Base-by-base conservation (phyloP, 345 rosid species). In the Hypericum androsaemum region DNA sequence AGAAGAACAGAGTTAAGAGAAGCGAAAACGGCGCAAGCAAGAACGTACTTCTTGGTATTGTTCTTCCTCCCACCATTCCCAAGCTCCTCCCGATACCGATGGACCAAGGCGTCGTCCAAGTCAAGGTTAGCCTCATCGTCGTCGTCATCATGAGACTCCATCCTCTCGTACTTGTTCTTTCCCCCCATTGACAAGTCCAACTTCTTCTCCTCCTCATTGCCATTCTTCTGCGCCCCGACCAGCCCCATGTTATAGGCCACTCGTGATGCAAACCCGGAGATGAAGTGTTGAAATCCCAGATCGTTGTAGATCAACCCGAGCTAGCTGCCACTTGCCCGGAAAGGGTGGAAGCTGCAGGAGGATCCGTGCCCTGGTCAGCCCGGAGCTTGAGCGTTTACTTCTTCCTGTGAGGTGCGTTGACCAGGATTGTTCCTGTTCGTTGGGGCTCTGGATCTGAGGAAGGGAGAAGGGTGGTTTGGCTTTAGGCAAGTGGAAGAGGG, bases 1-100 rank as follows among this genome's bases (percentile, higher is more conserved):
- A 87, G 96, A 71, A 87, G 89, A 66, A 89, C 97, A 59, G 75
- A 74, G 68, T 80, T 86, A 54, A 89, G 78, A 28, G 97, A 89
- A 10, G 96, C 96, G 62, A 89, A 80, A 68, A 86, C 60, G 42
- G 92, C 96, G 48, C 95, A 89, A 56, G 69, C 28, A 28, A 48
- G 12, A 43, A 15, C 49, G 66, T 77, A 84, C 60, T 67, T 84
- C 44, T 75, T 72, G 41, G 75, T 72, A 38, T 63, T 64, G 38
- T 12, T 70, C 47, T 53, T 67, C 69, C 82, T 22, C 32, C 32
- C 32, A 22, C 32, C 32, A 22, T 4, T 22, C 32, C 32, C 32
- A 22, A 22, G 32, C 32, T 22, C 32, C 3, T 58, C 58, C 49
- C 64, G 63, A 56, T 51, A 74, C 6, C 60, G 67, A 35, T 60